These are phyloP conservation scores for Globisporangium ultimum DNA, from an alignment of 352 stramenopile genomes.

Conservation along the genomic window DNA sequence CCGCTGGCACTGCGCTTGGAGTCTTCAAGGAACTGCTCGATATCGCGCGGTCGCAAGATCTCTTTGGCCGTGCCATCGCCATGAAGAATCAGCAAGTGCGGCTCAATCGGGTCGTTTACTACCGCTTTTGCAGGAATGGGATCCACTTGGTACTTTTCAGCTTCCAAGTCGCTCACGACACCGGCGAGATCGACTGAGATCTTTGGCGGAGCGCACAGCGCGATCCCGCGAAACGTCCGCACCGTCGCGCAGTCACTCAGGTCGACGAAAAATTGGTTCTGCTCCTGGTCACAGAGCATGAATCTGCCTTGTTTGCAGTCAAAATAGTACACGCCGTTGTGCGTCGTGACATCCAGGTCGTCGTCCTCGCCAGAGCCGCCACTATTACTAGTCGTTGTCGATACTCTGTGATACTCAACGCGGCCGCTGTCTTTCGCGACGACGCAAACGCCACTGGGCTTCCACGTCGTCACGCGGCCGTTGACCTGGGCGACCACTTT, in stretches of 20 bases:
- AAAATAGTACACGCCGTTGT: slow-evolving; percentile 77
- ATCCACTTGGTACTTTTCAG: slow-evolving; percentile 41
- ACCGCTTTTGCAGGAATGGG: slow-evolving; percentile 53
- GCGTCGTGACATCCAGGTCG: slow-evolving; percentile 51
- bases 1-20: neutral
- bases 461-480: slow-evolving; percentile 46
- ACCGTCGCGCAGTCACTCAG: slow-evolving; percentile 18
- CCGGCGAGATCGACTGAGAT: slow-evolving; percentile 57
- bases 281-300: slow-evolving; percentile 62
- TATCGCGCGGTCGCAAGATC: slow-evolving; percentile 49
- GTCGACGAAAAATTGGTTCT: slow-evolving; percentile 61
- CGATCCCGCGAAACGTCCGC: neutral
- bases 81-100: slow-evolving; percentile 66
- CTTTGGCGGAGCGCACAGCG: slow-evolving; percentile 3
- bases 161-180: slow-evolving; percentile 48
- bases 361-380: slow-evolving; percentile 30
- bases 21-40: slow-evolving; percentile 23
- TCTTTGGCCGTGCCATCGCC: slow-evolving; percentile 68
- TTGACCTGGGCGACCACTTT: slow-evolving; percentile 76
- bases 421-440: slow-evolving; percentile 70
- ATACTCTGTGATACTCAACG: slow-evolving; percentile 43
- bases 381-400: neutral
- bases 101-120: slow-evolving; percentile 76
- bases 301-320: slow-evolving; percentile 49
- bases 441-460: slow-evolving; percentile 39